Evolutionary conservation across 179 eudicot species (phyloP), one percentile per base, ranked within the genome.

Genomic region (Patellifolia procumbens): DNA sequence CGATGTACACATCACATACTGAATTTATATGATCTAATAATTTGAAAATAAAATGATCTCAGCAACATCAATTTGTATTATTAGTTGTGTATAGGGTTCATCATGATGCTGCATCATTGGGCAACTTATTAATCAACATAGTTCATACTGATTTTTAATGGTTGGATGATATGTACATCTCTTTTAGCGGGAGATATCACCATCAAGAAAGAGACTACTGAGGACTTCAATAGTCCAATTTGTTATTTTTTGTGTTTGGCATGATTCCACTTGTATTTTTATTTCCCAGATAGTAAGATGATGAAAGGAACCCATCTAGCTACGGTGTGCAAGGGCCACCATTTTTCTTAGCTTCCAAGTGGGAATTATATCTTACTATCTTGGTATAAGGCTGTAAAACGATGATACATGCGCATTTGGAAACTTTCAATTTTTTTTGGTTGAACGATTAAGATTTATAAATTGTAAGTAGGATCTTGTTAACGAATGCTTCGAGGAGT

Each of bases 111-210:
- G 19, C 26, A 24, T 73, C 10, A 74, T 66, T 70, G 55, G 79
- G 20, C 28, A 60, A 49, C 48, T 74, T 39, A 17, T 45, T 43
- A 20, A 68, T 74, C 78, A 74, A 43, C 73, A 80, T 74, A 43
- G 37, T 20, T 15, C 26, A 64, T 46, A 65, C 51, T 46, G 16
- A 73, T 26, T 26, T 28, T 7, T 58, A 26, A 26, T 56, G 20
- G 26, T 20, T 52, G 43, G 19, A 63, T 34, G 24, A 35, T 64
- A 42, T 73, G 24, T 10, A 24, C 42, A 55, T 20, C 29, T 11
- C 24, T 17, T 79, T 80, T 72, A 81, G 89, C 82, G 86, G 89
- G 87, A 82, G 59, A 79, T 66, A 55, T 84, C 74, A 45, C 66
- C 65, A 48, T 78, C 78, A 80, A 72, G 81, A 79, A 75, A 76